Percentiles rank a stretch among this genome's conserved stretches.
These are phyloP conservation scores for Entomortierella lignicola DNA, from an alignment of 192 early-diverging fungal species.

Conservation along the genomic window DNA sequence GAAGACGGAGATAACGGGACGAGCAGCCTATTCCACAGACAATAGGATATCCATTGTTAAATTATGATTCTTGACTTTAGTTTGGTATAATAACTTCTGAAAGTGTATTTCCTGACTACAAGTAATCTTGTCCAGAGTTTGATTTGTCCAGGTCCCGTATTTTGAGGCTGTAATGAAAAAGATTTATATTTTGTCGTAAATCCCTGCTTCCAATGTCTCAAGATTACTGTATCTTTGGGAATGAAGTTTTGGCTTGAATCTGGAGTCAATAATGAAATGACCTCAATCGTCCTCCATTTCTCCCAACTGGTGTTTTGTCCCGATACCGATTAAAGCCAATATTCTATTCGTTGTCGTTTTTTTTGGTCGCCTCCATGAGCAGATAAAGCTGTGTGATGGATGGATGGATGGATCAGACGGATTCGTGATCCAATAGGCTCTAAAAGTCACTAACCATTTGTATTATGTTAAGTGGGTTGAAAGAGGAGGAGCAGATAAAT, in stretches of 20 bases:
- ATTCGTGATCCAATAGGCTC: neutral
- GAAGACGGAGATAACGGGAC: slow-evolving; percentile 94
- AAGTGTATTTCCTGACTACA: neutral
- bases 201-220: too few relatives aligned
- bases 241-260: too few relatives aligned
- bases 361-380: too few relatives aligned
- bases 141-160: neutral
- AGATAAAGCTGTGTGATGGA: neutral
- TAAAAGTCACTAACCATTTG: slow-evolving; percentile 28
- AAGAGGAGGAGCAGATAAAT: slow-evolving; percentile 26
- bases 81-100: neutral
- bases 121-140: neutral
- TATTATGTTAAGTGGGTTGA: slow-evolving; percentile 46
- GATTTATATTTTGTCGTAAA: too few relatives aligned
- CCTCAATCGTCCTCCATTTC: too few relatives aligned
- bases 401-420: slow-evolving; percentile 13
- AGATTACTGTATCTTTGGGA: too few relatives aligned
- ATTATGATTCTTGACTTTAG: neutral
- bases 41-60: neutral
- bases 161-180: too few relatives aligned
- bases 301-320: too few relatives aligned
- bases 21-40: slow-evolving; percentile 56
- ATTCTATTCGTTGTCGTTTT: too few relatives aligned
- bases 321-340: too few relatives aligned
- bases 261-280: too few relatives aligned